Evolutionary conservation across 1,139 yeast species (phyloP).

Genomic region (Taphrina deformans): DNA sequence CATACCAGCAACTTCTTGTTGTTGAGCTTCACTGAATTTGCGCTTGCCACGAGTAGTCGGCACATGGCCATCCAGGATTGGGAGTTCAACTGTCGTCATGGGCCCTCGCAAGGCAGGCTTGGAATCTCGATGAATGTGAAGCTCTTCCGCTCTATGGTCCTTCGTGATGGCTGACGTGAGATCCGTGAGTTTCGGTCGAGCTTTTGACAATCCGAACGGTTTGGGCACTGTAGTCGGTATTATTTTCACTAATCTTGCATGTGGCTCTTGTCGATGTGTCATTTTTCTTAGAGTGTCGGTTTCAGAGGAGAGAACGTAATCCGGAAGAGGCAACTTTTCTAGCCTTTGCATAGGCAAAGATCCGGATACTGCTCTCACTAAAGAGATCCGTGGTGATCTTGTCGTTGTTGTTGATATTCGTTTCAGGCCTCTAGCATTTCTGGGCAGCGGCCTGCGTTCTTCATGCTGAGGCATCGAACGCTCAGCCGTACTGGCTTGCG

Average conservation of each 20-base stretch:
- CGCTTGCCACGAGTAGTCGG: background rate
- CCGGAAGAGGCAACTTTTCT: constrained; percentile 2
- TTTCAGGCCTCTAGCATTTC: background rate
- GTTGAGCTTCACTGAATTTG: background rate
- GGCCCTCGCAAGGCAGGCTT: background rate
- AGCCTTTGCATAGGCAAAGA: background rate
- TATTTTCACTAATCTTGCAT: background rate
- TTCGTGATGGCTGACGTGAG: background rate
- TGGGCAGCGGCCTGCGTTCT: background rate
- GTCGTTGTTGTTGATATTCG: background rate
- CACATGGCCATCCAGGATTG: too few species aligned
- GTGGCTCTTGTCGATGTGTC: background rate
- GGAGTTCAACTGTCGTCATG: background rate
- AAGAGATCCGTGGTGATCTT: background rate
- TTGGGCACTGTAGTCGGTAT: background rate
- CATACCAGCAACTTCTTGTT: background rate
- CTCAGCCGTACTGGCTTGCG: background rate
- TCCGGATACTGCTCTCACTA: constrained; percentile 6
- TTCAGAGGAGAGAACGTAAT: background rate
- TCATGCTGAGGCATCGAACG: background rate
- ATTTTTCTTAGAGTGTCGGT: background rate
- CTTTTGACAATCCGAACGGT: constrained; percentile 1
- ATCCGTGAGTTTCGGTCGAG: background rate
- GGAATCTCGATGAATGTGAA: background rate
- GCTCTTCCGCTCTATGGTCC: too few species aligned